These are phyloP conservation scores for Symbiodinium pilosum DNA, from an alignment of 73 alveolate species.

Conservation along the genomic window DNA sequence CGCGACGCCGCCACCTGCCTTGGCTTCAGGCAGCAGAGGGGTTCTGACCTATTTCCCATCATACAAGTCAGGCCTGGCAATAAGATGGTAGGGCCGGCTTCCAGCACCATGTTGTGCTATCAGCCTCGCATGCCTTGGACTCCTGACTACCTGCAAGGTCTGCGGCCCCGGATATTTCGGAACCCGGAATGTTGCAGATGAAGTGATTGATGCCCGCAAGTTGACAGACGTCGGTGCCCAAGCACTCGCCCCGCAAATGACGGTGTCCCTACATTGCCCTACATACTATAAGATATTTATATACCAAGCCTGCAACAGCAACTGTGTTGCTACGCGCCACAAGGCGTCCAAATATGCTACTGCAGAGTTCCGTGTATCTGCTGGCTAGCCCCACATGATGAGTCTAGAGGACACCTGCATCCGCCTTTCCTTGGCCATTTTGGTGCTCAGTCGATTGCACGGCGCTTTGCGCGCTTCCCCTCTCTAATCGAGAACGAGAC, in stretches of 20 bases:
- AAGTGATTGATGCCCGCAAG: constrained; percentile 86
- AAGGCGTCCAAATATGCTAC: not conserved
- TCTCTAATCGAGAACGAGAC: constrained; percentile 64
- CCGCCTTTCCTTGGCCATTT: no score
- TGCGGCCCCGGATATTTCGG: constrained; percentile 92
- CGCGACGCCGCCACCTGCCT: constrained; percentile 61
- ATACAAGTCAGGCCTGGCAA: no score
- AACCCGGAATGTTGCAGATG: constrained; percentile 78
- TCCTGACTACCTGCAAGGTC: constrained; percentile 25
- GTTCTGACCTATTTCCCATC: no score
- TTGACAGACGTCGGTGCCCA: constrained; percentile 19
- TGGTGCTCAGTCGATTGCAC: constrained; percentile 41
- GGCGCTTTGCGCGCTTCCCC: constrained; percentile 86
- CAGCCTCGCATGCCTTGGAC: no score
- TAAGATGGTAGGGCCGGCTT: no score
- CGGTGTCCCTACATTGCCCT: no score
- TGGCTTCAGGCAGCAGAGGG: constrained; percentile 74
- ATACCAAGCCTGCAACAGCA: no score
- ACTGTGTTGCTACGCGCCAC: not conserved
- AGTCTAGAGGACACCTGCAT: no score
- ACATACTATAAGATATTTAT: no score
- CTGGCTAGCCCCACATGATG: not conserved
- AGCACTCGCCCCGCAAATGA: no score
- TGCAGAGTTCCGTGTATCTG: not conserved
- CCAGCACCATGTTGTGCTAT: no score